Percentiles rank a stretch among this genome's conserved stretches.
These are phyloP conservation scores for Tephrocybe sp. DNA, from an alignment of 768 basidiomycete genomes.

Conservation along the genomic window DNA sequence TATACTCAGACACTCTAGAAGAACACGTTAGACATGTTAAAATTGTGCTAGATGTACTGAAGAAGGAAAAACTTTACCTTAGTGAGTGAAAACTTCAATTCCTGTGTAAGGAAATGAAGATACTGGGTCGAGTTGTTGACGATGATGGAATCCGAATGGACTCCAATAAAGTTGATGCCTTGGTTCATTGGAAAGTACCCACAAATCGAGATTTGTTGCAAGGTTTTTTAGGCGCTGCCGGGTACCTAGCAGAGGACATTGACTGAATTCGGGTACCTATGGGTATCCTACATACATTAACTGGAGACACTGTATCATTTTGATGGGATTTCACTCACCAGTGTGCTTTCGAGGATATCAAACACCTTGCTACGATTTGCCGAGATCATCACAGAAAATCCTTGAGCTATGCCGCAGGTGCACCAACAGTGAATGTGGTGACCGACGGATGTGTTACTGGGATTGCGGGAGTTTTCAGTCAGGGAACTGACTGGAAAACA, in stretches of 20 bases:
- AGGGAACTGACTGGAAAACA: conserved; percentile 22
- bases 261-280: background rate
- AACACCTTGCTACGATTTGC: background rate
- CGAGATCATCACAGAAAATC: conserved; percentile 2
- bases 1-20: background rate
- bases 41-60: background rate
- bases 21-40: background rate
- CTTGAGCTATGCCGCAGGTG: conserved; percentile 15
- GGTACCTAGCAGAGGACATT: background rate
- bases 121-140: background rate
- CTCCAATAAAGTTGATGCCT: background rate
- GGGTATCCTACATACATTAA: background rate
- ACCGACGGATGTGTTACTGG: conserved; percentile 25
- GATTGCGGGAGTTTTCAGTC: conserved; percentile 17
- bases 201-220: background rate
- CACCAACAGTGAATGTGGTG: conserved; percentile 20
- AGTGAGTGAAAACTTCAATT: background rate
- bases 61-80: background rate
- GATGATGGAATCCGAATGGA: background rate
- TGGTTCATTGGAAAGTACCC: background rate
- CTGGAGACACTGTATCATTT: background rate
- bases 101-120: background rate
- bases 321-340: background rate
- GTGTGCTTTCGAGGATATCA: background rate
- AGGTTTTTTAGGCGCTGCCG: background rate